Percentiles rank a stretch among this genome's conserved stretches.
These are phyloP conservation scores for Coffea humblotiana DNA, from an alignment of 305 asterid species.

Conservation along the genomic window DNA sequence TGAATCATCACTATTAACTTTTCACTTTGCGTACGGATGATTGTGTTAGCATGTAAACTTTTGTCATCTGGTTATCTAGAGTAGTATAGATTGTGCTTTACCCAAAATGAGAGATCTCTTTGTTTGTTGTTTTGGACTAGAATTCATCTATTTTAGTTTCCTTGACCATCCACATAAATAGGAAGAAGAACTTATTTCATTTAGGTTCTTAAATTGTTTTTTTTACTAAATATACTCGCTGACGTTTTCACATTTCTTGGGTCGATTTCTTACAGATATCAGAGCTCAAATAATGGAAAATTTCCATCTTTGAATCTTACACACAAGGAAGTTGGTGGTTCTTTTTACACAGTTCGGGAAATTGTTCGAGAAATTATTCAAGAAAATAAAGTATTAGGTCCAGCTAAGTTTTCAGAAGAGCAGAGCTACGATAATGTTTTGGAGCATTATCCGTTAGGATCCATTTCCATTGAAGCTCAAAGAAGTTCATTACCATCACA, in stretches of 20 bases:
- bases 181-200: neutral
- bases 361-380: conserved; percentile 93
- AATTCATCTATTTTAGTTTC: neutral
- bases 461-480: conserved; percentile 65
- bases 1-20: neutral
- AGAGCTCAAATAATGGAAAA: conserved; percentile 61
- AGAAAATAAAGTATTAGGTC: conserved; percentile 90
- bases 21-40: neutral
- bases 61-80: neutral
- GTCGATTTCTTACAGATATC: conserved; percentile 57
- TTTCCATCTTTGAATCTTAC: conserved; percentile 91
- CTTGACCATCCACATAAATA: neutral
- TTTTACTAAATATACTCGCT: neutral
- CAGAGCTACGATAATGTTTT: conserved; percentile 35
- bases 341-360: conserved; percentile 92
- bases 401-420: conserved; percentile 60
- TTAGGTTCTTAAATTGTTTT: neutral
- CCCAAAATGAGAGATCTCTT: neutral
- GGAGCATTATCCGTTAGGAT: conserved; percentile 66
- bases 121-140: conserved; percentile 1
- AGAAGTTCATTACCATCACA: conserved; percentile 31
- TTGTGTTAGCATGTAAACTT: neutral
- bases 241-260: neutral
- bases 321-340: conserved; percentile 99
- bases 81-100: neutral